phyloP scores from a whole-genome alignment of 1,139 yeast genomes.

The Geotrichum bryndzae region DNA sequence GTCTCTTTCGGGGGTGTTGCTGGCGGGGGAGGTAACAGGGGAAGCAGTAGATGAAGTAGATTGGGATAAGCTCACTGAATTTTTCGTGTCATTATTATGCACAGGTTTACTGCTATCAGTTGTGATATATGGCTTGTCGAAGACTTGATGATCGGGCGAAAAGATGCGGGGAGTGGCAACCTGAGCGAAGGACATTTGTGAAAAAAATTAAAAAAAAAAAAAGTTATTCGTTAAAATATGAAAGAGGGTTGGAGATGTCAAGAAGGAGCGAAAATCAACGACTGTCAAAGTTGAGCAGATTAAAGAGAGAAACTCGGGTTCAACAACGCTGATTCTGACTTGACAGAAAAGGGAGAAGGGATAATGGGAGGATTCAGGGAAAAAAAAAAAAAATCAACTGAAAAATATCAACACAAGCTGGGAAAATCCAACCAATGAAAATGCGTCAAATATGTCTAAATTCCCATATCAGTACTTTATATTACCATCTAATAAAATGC shows the following conservation, averaged over 20 bases:
- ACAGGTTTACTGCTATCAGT: background rate
- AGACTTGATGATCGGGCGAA: conserved; percentile 3
- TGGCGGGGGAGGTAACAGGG: background rate
- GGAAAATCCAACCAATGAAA: background rate
- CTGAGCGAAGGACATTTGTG: conserved; percentile 9
- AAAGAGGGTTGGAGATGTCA: background rate
- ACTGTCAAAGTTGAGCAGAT: background rate
- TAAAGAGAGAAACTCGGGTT: background rate
- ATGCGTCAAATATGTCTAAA: background rate
- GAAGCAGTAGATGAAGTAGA: background rate
- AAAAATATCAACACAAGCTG: background rate
- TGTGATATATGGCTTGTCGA: background rate
- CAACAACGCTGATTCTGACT: background rate
- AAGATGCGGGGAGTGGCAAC: conserved; percentile 7
- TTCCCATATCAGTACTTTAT: background rate
- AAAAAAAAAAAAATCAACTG: background rate
- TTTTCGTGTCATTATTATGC: background rate
- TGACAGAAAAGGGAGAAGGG: background rate
- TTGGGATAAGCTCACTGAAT: background rate
- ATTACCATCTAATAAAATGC: background rate
- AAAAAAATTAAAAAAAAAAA: background rate
- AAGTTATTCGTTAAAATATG: background rate
- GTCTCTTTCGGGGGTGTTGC: conserved; percentile 10
- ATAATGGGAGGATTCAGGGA: background rate
- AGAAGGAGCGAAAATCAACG: background rate